These are phyloP conservation scores for Leccinum angustisporum DNA, from an alignment of 1,284 basidiomycete species.

Conservation along the genomic window DNA sequence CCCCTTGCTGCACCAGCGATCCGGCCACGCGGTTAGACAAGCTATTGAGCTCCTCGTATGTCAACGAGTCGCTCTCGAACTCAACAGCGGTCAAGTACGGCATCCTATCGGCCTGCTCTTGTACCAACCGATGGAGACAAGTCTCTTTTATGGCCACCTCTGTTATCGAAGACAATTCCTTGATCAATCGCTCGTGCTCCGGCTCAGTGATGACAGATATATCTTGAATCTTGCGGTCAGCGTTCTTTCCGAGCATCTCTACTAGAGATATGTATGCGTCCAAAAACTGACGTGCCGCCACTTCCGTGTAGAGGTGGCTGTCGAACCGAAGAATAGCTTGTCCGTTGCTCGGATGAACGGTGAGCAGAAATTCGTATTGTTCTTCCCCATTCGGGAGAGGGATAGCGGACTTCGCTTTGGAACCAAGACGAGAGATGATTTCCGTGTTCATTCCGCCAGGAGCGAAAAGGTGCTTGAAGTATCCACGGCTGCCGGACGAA, in stretches of 20 bases:
- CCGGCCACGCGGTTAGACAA: slow-evolving; percentile 17
- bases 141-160: slow-evolving; percentile 15
- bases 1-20: too few relatives aligned
- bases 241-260: slow-evolving; percentile 23
- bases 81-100: slow-evolving; percentile 21
- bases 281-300: slow-evolving; percentile 23
- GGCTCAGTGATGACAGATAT: slow-evolving; percentile 26
- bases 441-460: slow-evolving; percentile 27
- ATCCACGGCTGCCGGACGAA: slow-evolving; percentile 27
- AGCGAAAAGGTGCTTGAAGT: slow-evolving; percentile 34
- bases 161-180: slow-evolving; percentile 25
- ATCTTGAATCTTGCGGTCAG: slow-evolving; percentile 24
- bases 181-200: slow-evolving; percentile 20
- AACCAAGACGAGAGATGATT: slow-evolving; percentile 17
- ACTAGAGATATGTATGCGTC: slow-evolving; percentile 28
- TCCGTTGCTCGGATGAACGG: slow-evolving; percentile 23
- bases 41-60: slow-evolving; percentile 28
- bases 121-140: slow-evolving; percentile 28
- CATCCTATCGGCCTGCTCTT: slow-evolving; percentile 20
- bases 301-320: slow-evolving; percentile 30
- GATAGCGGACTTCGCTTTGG: slow-evolving; percentile 18
- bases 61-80: slow-evolving; percentile 27
- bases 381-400: slow-evolving; percentile 31
- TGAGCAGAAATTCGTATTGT: slow-evolving; percentile 32
- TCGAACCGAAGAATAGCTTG: slow-evolving; percentile 30